phyloP scores from a whole-genome alignment of 164 flowering plant species.

The Magnolia officinalis region DNA sequence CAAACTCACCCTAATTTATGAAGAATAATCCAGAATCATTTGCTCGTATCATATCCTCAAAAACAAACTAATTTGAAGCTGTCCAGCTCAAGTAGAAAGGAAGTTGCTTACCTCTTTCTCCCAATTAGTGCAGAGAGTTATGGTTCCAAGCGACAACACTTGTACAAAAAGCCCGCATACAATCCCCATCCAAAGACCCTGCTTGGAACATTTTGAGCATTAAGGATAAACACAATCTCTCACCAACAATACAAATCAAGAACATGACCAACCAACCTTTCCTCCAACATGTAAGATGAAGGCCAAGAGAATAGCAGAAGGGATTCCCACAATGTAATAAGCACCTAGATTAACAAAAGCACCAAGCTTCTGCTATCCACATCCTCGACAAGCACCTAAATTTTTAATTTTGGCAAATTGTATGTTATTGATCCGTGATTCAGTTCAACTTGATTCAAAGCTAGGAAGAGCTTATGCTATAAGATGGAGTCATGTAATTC shows the following conservation, averaged over 20 bases:
- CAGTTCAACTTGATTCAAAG: neutral
- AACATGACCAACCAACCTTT: constrained; percentile 29
- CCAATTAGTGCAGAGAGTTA: constrained; percentile 60
- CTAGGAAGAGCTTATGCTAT: neutral
- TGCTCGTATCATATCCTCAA: too few species aligned
- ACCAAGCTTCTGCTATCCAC: constrained; percentile 61
- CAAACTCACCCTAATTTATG: too few species aligned
- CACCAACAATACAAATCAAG: neutral
- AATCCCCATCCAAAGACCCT: constrained; percentile 77
- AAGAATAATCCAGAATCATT: too few species aligned
- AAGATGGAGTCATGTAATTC: neutral
- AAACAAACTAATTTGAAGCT: too few species aligned
- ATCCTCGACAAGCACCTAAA: constrained; percentile 63
- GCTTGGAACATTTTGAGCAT: neutral
- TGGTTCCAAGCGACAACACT: constrained; percentile 28
- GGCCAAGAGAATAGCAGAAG: constrained; percentile 46
- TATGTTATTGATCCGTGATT: neutral
- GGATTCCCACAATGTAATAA: constrained; percentile 50
- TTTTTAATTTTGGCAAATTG: neutral
- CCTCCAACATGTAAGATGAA: constrained; percentile 51
- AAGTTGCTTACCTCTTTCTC: constrained; percentile 48
- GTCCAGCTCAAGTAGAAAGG: too few species aligned
- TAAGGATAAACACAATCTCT: neutral
- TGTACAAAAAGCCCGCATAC: constrained; percentile 57
- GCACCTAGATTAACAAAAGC: constrained; percentile 53